These are phyloP conservation scores for Monilinia fructicola DNA, from an alignment of 2,329 filamentous ascomycete genomes.

Conservation along the genomic window DNA sequence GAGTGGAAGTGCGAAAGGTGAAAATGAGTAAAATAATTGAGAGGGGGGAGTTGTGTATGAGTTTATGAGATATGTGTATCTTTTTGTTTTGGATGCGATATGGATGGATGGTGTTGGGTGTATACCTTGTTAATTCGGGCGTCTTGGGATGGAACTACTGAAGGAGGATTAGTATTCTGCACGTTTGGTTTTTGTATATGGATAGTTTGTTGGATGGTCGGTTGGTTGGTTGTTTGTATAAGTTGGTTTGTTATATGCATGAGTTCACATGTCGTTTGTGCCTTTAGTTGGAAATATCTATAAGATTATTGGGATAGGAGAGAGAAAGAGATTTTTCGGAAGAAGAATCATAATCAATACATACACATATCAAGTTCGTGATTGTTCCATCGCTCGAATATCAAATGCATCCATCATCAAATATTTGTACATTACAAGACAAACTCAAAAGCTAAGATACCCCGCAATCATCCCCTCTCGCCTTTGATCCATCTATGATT, in stretches of 20 bases:
- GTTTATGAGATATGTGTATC: slow-evolving; percentile 1
- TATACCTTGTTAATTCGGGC: background rate
- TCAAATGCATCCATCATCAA: no score
- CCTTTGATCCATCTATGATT: no score
- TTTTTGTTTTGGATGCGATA: background rate
- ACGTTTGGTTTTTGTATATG: slow-evolving; percentile 2
- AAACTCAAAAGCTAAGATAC: no score
- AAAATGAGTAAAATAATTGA: slow-evolving; percentile 16
- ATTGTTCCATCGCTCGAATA: no score
- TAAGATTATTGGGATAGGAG: background rate
- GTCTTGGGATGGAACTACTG: background rate
- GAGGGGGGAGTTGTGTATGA: background rate
- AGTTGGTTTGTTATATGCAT: slow-evolving; percentile 3
- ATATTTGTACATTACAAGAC: no score
- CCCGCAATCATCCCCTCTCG: no score
- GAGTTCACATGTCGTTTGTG: background rate
- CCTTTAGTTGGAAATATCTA: background rate
- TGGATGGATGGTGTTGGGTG: background rate
- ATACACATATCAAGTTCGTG: no score
- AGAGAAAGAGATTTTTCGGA: background rate
- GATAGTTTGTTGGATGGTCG: background rate
- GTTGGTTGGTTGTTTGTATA: background rate
- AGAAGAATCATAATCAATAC: background rate
- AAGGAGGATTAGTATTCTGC: background rate
- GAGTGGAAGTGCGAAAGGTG: slow-evolving; percentile 64